Base-by-base conservation (phyloP, 768 basidiomycete genomes). In the Cytidiella melzeri region DNA sequence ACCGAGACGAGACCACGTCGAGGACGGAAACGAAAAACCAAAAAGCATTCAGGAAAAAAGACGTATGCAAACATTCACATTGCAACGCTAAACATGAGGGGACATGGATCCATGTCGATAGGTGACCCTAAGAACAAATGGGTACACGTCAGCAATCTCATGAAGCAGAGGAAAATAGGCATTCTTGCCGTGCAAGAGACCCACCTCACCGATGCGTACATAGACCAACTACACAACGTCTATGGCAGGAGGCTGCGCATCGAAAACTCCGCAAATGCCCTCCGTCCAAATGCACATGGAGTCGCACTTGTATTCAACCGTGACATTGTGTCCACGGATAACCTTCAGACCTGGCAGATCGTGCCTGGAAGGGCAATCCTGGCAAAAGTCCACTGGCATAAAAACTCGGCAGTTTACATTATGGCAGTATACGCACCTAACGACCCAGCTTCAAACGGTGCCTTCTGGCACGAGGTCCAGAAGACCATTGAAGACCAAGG, bases 341-440 rank as follows among this genome's bases (percentile, higher is more conserved):
- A 18, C n/a, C 27, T 27, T 20, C 6, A 3, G 12, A 39, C 30
- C 19, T 4, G 5, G 11, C n/a, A 3, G 7, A n/a, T 57, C 2
- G 39, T 57, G 1, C 47, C 52, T 1, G 57, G 57, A 5, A 21
- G 46, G 1, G 58, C 56, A 1, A 3, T 55, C 3, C 41, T 36
- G 0, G 1, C 53, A 1, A 24, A 19, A 10, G 43, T 47, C 9
- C 43, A 38, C 1, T 57, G 54, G 54, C 54, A 57, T 27, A 7
- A 26, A 2, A 40, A 10, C 3, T 36, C 40, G 12, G 41, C 27
- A 13, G 21, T 57, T 1, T 20, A 6, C 0, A 13, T 57, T 5
- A 37, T 57, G 0, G 50, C 25, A 10, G 48, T 55, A 0, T 59
- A 59, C 37, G 58, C 58, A 24, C 58, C 56, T 1, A 57, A 55